Conservation (phyloP, 768 basidiomycete species). For the Pilatotrama ljubarskyi region DNA sequence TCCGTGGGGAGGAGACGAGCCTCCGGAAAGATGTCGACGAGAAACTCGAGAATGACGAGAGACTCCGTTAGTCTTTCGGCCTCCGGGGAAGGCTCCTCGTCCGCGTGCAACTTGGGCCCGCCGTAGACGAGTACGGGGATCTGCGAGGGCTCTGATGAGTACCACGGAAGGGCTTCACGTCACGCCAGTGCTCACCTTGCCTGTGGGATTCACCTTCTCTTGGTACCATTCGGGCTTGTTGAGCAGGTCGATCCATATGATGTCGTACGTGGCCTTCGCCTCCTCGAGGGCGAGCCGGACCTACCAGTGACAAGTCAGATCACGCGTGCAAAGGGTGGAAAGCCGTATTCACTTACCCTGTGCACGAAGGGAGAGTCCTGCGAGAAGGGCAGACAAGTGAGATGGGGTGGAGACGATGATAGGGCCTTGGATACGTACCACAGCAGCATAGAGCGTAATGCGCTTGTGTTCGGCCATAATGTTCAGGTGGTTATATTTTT, state of each 20-base stretch:
- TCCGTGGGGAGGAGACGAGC: conserved; percentile 52
- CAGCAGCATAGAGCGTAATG: conserved; percentile 1
- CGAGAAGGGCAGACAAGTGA: not conserved
- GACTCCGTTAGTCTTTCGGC: conserved; percentile 64
- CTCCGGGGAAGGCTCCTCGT: conserved; percentile 53
- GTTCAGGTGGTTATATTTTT: too few relatives aligned
- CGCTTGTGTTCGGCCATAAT: not conserved
- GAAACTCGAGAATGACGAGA: conserved; percentile 62
- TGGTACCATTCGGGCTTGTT: conserved; percentile 74
- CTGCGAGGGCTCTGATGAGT: conserved; percentile 34
- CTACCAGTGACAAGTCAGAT: conserved; percentile 28
- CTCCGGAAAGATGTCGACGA: conserved; percentile 57
- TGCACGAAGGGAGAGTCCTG: conserved; percentile 16
- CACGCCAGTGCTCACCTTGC: conserved; percentile 48
- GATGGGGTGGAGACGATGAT: too few relatives aligned
- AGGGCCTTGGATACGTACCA: not conserved
- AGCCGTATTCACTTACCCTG: not conserved
- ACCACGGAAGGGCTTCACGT: not conserved
- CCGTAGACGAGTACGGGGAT: conserved; percentile 63
- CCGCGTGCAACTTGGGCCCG: conserved; percentile 53
- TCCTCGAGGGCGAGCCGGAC: conserved; percentile 62
- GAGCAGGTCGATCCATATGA: conserved; percentile 56
- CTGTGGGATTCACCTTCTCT: conserved; percentile 60
- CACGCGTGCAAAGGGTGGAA: too few relatives aligned
- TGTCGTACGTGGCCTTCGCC: conserved; percentile 46